Percentiles rank a stretch among this genome's conserved stretches.
Conservation (phyloP, 1,284 basidiomycete species). For the Moesziomyces sp. region DNA sequence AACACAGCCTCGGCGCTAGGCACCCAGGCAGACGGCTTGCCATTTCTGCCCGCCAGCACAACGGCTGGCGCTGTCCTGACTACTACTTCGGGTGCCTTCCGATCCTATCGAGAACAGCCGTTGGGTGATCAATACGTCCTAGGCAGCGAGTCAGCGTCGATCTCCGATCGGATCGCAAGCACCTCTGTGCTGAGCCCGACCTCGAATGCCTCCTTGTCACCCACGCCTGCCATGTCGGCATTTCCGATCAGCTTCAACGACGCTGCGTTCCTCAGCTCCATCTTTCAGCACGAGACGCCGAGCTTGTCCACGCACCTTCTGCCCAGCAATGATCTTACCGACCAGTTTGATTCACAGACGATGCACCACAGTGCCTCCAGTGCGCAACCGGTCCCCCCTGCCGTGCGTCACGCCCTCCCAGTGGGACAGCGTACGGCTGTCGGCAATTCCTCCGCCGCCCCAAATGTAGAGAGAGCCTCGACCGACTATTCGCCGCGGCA, state of each 20-base stretch:
- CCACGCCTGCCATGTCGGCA: neutral
- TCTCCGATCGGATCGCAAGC: neutral
- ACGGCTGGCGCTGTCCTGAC: neutral
- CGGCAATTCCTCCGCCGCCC: too few species aligned
- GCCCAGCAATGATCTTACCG: constrained; percentile 22
- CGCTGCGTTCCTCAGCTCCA: neutral
- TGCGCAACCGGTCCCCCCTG: too few species aligned
- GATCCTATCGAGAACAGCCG: constrained; percentile 10
- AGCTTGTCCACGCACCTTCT: constrained; percentile 22
- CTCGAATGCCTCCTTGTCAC: constrained; percentile 8
- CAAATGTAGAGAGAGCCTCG: too few species aligned
- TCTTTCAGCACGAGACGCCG: constrained; percentile 22
- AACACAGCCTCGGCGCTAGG: too few species aligned
- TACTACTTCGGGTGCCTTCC: neutral
- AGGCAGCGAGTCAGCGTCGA: neutral
- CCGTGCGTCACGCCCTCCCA: too few species aligned
- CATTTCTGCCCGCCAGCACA: neutral
- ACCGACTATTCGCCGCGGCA: too few species aligned
- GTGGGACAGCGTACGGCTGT: too few species aligned
- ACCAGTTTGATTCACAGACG: neutral
- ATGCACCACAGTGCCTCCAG: too few species aligned
- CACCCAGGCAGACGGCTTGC: too few species aligned
- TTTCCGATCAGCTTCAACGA: constrained; percentile 1
- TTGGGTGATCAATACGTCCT: constrained; percentile 1
- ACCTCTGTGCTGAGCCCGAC: neutral